Conservation (phyloP, 768 basidiomycete genomes). For the Tulasnella sp. region DNA sequence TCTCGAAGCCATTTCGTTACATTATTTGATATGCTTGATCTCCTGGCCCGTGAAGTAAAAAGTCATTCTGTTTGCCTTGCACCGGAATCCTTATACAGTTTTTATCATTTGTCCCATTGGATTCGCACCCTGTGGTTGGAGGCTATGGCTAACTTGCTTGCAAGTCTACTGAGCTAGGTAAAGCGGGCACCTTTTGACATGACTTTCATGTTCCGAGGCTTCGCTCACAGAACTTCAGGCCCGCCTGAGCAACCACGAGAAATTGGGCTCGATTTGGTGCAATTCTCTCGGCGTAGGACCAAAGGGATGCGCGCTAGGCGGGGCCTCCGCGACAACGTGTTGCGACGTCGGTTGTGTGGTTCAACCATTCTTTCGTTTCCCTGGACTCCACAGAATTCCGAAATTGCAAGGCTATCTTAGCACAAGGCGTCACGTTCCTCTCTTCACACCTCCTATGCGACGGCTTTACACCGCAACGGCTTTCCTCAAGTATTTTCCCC, state of each 20-base stretch:
- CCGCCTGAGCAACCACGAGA: neutral
- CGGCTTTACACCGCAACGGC: neutral
- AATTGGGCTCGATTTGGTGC: neutral
- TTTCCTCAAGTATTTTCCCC: constrained; percentile 1
- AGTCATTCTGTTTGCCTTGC: neutral
- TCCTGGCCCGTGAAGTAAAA: neutral
- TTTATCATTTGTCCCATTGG: neutral
- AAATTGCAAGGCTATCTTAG: constrained; percentile 8
- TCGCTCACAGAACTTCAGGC: neutral
- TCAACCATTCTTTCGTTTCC: constrained; percentile 2
- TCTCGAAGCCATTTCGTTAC: neutral
- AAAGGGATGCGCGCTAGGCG: neutral
- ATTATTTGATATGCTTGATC: neutral
- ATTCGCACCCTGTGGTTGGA: neutral
- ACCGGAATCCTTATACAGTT: neutral
- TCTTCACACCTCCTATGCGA: neutral
- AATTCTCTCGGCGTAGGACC: neutral
- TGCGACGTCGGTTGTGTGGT: neutral
- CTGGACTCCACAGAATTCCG: constrained; percentile 11
- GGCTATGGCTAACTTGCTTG: neutral
- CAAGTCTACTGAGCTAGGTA: neutral
- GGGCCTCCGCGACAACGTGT: constrained; percentile 9
- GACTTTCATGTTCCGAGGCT: neutral
- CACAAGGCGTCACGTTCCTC: constrained; percentile 2
- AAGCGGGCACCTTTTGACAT: neutral